Evolutionary conservation across 345 rosid genomes (phyloP).

Genomic region (Rhodamnia argentea): DNA sequence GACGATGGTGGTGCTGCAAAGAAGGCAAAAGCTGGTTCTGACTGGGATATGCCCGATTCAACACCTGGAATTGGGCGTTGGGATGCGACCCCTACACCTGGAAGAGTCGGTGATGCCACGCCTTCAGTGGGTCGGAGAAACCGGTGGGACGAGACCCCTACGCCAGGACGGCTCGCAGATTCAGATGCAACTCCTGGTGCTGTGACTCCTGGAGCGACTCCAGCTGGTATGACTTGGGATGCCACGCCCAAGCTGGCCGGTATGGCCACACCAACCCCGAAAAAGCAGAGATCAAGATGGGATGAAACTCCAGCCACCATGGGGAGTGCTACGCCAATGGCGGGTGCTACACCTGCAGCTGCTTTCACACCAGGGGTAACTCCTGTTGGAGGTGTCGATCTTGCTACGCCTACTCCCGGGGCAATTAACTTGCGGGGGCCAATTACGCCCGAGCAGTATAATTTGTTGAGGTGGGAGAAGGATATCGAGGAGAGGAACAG

Average conservation of each 20-base stretch:
- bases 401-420: constrained; percentile 89
- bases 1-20: constrained; percentile 52
- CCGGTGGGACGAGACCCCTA: constrained; percentile 98
- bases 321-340: constrained; percentile 95
- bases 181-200: constrained; percentile 92
- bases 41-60: constrained; percentile 92
- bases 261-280: constrained; percentile 80
- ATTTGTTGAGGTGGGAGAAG: constrained; percentile 94
- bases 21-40: constrained; percentile 63
- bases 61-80: constrained; percentile 82
- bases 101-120: constrained; percentile 70
- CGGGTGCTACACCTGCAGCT: constrained; percentile 76
- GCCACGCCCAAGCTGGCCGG: constrained; percentile 71
- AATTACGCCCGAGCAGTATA: constrained; percentile 86
- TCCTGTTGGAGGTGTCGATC: constrained; percentile 73
- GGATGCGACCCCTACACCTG: constrained; percentile 92
- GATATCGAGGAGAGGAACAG: constrained; percentile 98
- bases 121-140: constrained; percentile 72
- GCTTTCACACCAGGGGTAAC: constrained; percentile 88
- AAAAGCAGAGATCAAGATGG: constrained; percentile 94
- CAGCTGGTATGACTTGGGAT: constrained; percentile 93
- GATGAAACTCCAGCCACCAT: constrained; percentile 97
- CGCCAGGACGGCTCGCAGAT: constrained; percentile 84
- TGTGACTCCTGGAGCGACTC: constrained; percentile 89
- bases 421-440: constrained; percentile 58